Percentiles rank a stretch among this genome's conserved stretches.
These are phyloP conservation scores for Annona squamosa DNA, from an alignment of 164 flowering plant species.

Conservation along the genomic window DNA sequence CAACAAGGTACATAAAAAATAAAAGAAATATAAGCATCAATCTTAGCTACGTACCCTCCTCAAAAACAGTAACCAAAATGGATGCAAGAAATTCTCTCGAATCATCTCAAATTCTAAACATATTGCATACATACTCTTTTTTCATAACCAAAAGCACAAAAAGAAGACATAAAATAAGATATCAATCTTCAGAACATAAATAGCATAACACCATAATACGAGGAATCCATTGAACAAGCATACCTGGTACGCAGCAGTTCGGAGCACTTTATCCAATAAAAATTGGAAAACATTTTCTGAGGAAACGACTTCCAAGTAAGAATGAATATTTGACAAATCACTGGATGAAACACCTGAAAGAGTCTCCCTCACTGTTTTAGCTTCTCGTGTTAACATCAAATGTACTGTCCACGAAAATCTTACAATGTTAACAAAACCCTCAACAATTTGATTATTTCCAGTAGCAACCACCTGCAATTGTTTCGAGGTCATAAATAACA, in stretches of 20 bases:
- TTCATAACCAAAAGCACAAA: not conserved
- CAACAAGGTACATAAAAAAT: too few species aligned
- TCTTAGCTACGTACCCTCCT: too few species aligned
- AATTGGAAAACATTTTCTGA: slow-evolving; percentile 79
- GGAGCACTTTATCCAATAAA: slow-evolving; percentile 72
- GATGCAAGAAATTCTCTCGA: too few species aligned
- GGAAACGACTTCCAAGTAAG: slow-evolving; percentile 69
- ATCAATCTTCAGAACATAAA: not conserved
- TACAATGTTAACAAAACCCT: slow-evolving; percentile 65
- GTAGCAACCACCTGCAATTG: slow-evolving; percentile 52
- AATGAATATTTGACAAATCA: slow-evolving; percentile 42
- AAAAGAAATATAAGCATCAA: too few species aligned
- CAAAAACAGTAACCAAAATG: too few species aligned
- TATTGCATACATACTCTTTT: not conserved
- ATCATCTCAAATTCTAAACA: not conserved
- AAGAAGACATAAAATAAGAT: not conserved
- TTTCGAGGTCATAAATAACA: slow-evolving; percentile 4
- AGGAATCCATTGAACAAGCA: not conserved
- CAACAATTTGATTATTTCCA: slow-evolving; percentile 56
- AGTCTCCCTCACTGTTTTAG: slow-evolving; percentile 34
- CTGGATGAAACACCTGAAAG: slow-evolving; percentile 40
- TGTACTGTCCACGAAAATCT: slow-evolving; percentile 91
- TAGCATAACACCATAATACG: not conserved
- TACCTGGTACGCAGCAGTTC: slow-evolving; percentile 90
- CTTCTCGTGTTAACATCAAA: slow-evolving; percentile 68